phyloP scores from a whole-genome alignment of 1,284 basidiomycete species.

The Trichosporon faecale region DNA sequence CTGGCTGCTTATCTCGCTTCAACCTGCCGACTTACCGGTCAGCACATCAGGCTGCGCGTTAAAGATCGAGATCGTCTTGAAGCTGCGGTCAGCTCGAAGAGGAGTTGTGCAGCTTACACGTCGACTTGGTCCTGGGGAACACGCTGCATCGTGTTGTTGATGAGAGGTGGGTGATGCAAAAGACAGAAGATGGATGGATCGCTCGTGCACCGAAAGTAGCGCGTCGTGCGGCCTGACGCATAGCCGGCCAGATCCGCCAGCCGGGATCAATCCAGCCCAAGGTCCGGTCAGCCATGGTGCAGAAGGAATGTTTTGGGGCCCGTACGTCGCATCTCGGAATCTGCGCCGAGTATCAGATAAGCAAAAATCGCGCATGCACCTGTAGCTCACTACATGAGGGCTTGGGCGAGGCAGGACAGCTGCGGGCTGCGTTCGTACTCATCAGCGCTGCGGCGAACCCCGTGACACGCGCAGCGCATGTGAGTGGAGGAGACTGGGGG shows the following conservation, averaged over 20 bases:
- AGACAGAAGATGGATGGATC: not conserved
- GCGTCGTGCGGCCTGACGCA: not conserved
- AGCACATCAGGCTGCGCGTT: conserved; percentile 38
- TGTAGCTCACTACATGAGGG: too few relatives aligned
- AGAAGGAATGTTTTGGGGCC: not conserved
- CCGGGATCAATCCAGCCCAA: not conserved
- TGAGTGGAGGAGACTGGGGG: conserved; percentile 3
- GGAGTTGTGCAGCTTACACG: not conserved
- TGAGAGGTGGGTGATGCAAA: not conserved
- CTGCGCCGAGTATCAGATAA: not conserved
- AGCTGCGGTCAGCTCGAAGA: conserved; percentile 13
- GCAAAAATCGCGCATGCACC: not conserved
- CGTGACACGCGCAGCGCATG: not conserved
- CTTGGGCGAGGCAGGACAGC: not conserved
- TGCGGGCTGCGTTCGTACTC: not conserved
- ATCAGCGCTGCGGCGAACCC: not conserved
- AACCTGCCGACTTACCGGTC: conserved; percentile 27
- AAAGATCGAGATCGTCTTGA: conserved; percentile 19
- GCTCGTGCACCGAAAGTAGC: not conserved
- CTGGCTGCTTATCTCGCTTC: not conserved
- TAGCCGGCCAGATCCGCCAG: not conserved
- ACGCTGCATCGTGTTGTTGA: not conserved
- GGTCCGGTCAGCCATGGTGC: not conserved
- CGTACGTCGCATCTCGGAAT: not conserved
- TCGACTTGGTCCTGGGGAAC: conserved; percentile 14